phyloP scores from a whole-genome alignment of 495 filamentous ascomycete genomes.

The Podospora conica region DNA sequence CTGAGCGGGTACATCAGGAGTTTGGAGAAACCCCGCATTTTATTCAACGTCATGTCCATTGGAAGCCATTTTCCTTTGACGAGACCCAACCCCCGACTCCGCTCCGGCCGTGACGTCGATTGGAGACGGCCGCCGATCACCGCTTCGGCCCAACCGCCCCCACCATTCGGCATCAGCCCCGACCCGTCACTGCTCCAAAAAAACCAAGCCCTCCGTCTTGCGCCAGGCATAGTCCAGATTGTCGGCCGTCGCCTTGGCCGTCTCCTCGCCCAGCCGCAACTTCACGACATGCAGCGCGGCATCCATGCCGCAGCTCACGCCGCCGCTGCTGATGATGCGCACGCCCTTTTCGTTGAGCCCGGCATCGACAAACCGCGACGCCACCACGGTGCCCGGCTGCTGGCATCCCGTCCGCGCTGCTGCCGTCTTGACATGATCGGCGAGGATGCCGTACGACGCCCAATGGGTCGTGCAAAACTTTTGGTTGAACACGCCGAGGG shows the following conservation, averaged over 20 bases:
- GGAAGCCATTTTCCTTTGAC: no score
- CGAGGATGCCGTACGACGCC: neutral
- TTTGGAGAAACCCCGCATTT: neutral
- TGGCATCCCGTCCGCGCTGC: neutral
- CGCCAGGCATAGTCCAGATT: conserved; percentile 14
- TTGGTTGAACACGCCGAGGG: conserved; percentile 9
- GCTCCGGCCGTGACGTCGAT: neutral
- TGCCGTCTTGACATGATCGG: neutral
- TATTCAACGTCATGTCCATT: neutral
- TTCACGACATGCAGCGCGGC: conserved; percentile 10
- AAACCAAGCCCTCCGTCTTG: conserved; percentile 12
- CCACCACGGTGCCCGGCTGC: conserved; percentile 1
- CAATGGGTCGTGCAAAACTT: conserved; percentile 14
- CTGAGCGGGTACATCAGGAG: neutral
- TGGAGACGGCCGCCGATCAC: neutral
- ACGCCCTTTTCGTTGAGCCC: conserved; percentile 2
- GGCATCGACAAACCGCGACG: conserved; percentile 12
- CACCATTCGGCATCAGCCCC: neutral
- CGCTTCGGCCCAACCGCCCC: neutral
- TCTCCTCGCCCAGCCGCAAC: neutral
- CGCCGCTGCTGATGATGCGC: conserved; percentile 15
- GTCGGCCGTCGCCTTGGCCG: conserved; percentile 1
- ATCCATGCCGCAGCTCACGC: conserved; percentile 12
- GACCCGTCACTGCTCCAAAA: neutral
- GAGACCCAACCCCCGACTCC: neutral